A percentile compares a stretch with the other conserved stretches of the same genome.
Conservation (phyloP, 2,329 filamentous ascomycete species). For the Paraphoma sp. region DNA sequence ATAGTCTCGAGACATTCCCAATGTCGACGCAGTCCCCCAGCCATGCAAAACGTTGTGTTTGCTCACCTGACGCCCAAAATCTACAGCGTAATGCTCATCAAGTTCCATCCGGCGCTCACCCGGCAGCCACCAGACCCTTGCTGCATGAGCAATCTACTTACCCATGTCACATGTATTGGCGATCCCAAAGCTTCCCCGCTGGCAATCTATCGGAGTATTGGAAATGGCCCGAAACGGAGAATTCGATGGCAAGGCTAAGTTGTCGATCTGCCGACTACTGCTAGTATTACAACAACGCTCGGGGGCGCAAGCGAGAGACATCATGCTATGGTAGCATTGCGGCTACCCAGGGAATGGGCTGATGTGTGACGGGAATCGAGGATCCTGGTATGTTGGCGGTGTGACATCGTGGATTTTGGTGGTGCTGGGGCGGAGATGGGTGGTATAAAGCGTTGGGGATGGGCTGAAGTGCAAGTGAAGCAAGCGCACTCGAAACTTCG, state of each 20-base stretch:
- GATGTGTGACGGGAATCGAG: neutral
- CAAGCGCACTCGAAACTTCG: neutral
- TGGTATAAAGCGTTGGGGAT: neutral
- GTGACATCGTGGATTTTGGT: neutral
- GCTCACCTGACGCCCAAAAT: too few species aligned
- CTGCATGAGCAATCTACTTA: slow-evolving; percentile 4
- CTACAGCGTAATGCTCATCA: too few species aligned
- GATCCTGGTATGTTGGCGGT: neutral
- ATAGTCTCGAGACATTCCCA: too few species aligned
- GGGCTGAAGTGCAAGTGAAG: neutral
- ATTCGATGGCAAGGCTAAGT: slow-evolving; percentile 1
- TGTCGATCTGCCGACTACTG: slow-evolving; percentile 11
- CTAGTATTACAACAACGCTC: neutral
- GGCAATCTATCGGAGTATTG: slow-evolving; percentile 22
- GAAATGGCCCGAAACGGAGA: slow-evolving; percentile 14
- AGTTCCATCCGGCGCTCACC: too few species aligned
- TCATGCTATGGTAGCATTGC: neutral
- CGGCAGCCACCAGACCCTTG: neutral
- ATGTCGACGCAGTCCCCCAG: too few species aligned
- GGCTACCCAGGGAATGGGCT: neutral
- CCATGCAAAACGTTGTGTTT: too few species aligned
- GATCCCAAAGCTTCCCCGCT: neutral
- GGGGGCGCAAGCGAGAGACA: neutral
- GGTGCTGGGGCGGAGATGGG: neutral
- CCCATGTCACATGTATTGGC: slow-evolving; percentile 10